Percentiles rank a stretch among this genome's conserved stretches.
Evolutionary conservation across 495 filamentous ascomycete species (phyloP).

Genomic region (Apiosordaria backusii): DNA sequence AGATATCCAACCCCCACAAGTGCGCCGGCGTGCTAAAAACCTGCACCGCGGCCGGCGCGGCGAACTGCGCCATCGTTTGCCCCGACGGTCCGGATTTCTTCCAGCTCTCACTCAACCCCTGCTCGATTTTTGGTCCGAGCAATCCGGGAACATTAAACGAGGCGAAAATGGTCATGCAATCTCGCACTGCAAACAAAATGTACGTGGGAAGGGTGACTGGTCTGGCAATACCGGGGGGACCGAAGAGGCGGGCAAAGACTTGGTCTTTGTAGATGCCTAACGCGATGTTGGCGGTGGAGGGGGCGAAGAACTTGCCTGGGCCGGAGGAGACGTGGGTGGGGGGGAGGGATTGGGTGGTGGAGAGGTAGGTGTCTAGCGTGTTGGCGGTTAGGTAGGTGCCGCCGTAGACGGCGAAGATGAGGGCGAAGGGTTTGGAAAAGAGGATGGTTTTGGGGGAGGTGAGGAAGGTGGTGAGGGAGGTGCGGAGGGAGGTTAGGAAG

Average conservation of each 20-base stretch:
- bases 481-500: conserved; percentile 63
- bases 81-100: conserved; percentile 36
- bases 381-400: conserved; percentile 92
- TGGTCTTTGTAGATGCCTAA: conserved; percentile 93
- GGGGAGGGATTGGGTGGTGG: conserved; percentile 57
- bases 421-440: conserved; percentile 74
- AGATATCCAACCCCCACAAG: conserved; percentile 82
- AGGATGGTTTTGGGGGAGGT: conserved; percentile 66
- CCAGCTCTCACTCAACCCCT: conserved; percentile 48
- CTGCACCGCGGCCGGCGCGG: conserved; percentile 77
- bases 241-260: conserved; percentile 80
- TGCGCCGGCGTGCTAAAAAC: conserved; percentile 82
- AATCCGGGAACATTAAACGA: conserved; percentile 87
- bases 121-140: conserved; percentile 62
- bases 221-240: conserved; percentile 48
- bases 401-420: conserved; percentile 85
- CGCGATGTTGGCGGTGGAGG: conserved; percentile 77
- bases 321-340: conserved; percentile 63
- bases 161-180: conserved; percentile 89
- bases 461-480: conserved; percentile 61
- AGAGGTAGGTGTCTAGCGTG: conserved; percentile 73
- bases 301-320: conserved; percentile 77
- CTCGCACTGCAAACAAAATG: conserved; percentile 74
- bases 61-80: conserved; percentile 69
- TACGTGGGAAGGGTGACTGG: conserved; percentile 63